Base-by-base conservation (phyloP, 2,329 filamentous ascomycete genomes). In the Macroventuria anomochaeta region DNA sequence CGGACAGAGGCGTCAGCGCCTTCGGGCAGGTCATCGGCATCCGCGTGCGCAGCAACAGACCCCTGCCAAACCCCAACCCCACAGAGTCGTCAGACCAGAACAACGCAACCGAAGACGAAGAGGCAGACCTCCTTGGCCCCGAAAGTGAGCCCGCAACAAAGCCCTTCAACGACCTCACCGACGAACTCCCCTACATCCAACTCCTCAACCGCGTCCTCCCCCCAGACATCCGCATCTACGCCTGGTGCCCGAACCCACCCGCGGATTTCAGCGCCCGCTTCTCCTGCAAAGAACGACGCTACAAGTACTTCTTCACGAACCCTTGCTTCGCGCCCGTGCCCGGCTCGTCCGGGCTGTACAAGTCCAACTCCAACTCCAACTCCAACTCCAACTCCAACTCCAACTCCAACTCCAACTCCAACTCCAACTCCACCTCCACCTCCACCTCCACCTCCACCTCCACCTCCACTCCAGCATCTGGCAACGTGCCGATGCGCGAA, bases 271-370 rank as follows among this genome's bases (percentile, higher is more conserved):
- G 90, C 28, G 95, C 95, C 4, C 87, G 95, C 33, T 97, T 97
- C 81, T 92, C 90, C 47, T 99, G 95, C 76, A 86, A 88, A 57
- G 92, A 97, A 76, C 84, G 95, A 18, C 88, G 90, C 62, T 99
- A 99, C 78, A 87, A 91, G 53, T 99, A 99, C 77, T 97, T 96
- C 80, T 99, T 99, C 79, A 97, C 95, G 0, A 91, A 97, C 71
- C 95, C 95, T 0, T 90, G 89, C 1, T 96, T 91, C 69, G 79
- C 85, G 2, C 91, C 91, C 0, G 80, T 84, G 4, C 85, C 88
- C 0, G 77, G 81, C 1, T 69, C 80, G 17, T 57, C 82, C 31
- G 84, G 83, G 5, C 74, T 84, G 38, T 76, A 78, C 29, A 68
- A 63, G 60, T 38, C 43, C 25, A 12, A 17, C 28, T 10, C 36